Evolutionary conservation across 1,284 basidiomycete species (phyloP).

Genomic region (Leucoagaricus sp.): DNA sequence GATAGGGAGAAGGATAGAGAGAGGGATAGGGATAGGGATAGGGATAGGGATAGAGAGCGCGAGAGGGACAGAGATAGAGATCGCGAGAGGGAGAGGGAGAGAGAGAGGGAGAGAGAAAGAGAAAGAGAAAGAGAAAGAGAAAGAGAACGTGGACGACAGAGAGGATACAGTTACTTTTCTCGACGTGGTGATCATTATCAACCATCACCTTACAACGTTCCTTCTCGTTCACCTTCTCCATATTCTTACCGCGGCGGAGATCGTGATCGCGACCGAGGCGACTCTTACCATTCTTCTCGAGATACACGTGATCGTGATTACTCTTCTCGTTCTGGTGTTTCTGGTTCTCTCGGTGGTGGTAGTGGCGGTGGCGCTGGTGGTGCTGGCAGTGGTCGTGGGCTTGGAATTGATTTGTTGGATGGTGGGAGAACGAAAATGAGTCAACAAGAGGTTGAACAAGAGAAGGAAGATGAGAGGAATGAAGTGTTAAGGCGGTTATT

Average conservation of each 20-base stretch:
- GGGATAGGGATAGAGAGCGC: conserved; percentile 16
- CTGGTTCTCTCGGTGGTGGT: conserved; percentile 16
- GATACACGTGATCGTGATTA: conserved; percentile 23
- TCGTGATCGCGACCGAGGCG: conserved; percentile 11
- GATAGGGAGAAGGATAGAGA: conserved; percentile 13
- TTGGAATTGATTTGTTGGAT: no score
- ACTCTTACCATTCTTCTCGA: no score
- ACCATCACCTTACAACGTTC: conserved; percentile 20
- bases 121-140: conserved; percentile 11
- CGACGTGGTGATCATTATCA: conserved; percentile 18
- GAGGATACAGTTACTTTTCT: conserved; percentile 15
- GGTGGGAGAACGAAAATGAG: conserved; percentile 6
- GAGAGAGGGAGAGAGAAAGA: conserved; percentile 20
- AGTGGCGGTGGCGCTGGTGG: conserved; percentile 20
- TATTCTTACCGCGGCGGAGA: neutral
- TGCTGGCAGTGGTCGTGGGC: conserved; percentile 25
- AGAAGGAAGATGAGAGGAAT: conserved; percentile 39
- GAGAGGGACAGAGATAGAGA: conserved; percentile 14
- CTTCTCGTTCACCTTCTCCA: conserved; percentile 13
- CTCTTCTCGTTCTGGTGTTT: conserved; percentile 13
- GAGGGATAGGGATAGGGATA: no score
- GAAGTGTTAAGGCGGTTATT: conserved; percentile 55
- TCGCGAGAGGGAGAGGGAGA: conserved; percentile 17
- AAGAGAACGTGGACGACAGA: conserved; percentile 10
- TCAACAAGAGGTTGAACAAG: conserved; percentile 22